phyloP scores from a whole-genome alignment of 2,329 filamentous ascomycete genomes.

The Aspergillus sp. region DNA sequence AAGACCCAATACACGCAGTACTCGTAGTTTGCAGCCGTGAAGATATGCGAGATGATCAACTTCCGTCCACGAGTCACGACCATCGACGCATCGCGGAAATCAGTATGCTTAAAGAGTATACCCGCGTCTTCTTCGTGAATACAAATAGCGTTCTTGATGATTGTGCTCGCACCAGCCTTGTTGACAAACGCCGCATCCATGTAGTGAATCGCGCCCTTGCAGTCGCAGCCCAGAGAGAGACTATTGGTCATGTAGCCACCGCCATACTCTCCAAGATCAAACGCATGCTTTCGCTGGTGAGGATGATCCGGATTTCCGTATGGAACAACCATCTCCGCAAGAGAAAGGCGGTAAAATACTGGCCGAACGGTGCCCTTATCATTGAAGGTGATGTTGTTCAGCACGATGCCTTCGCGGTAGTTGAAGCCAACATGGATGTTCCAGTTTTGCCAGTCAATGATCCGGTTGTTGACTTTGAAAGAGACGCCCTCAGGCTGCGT shows the following conservation, averaged over 20 bases:
- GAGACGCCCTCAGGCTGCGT: conserved; percentile 85
- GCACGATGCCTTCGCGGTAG: conserved; percentile 82
- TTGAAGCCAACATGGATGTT: conserved; percentile 91
- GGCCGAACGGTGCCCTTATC: conserved; percentile 72
- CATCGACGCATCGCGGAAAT: conserved; percentile 83
- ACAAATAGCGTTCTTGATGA: conserved; percentile 89
- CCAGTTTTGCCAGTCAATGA: conserved; percentile 88
- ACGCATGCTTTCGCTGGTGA: conserved; percentile 44
- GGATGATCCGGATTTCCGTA: conserved; percentile 44
- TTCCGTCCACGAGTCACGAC: conserved; percentile 82
- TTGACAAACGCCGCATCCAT: conserved; percentile 83
- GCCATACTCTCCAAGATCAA: conserved; percentile 43
- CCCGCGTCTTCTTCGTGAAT: conserved; percentile 91
- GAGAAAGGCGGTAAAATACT: conserved; percentile 80
- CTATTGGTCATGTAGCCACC: conserved; percentile 46
- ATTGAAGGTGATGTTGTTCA: conserved; percentile 85
- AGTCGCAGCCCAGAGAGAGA: conserved; percentile 40
- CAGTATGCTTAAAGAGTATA: conserved; percentile 88
- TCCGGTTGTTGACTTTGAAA: conserved; percentile 67
- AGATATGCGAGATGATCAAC: conserved; percentile 81
- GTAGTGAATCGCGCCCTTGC: conserved; percentile 70
- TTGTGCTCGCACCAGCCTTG: conserved; percentile 63
- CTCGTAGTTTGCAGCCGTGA: conserved; percentile 94
- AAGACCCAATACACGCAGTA: conserved; percentile 86
- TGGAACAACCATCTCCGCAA: conserved; percentile 68